phyloP scores from a whole-genome alignment of 2,329 filamentous ascomycete genomes.

The Talaromyces sp. region DNA sequence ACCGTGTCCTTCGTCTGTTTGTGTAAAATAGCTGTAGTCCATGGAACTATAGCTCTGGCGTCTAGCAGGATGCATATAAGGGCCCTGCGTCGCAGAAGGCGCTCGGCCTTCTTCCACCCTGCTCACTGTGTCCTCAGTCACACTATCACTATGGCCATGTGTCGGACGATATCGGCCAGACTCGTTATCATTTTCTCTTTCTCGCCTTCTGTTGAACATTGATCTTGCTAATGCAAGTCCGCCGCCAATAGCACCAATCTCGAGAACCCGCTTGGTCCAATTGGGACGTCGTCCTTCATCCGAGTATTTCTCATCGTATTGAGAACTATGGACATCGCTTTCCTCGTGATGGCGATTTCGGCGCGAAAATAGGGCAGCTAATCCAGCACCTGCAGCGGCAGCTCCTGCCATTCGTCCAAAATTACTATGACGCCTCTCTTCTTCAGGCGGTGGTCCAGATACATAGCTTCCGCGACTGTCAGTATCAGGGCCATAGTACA shows the following conservation, averaged over 20 bases:
- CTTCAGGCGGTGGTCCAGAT: constrained; percentile 50
- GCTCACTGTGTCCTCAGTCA: constrained; percentile 41
- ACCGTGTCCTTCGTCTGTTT: constrained; percentile 40
- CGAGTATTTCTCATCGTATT: constrained; percentile 63
- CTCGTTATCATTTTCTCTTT: constrained; percentile 53
- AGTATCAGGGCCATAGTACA: constrained; percentile 53
- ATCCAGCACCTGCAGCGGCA: constrained; percentile 56
- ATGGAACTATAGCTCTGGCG: constrained; percentile 22
- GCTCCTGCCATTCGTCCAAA: constrained; percentile 52
- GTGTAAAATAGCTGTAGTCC: constrained; percentile 40
- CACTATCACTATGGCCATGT: constrained; percentile 46
- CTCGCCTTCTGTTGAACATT: constrained; percentile 54
- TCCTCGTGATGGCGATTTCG: constrained; percentile 44
- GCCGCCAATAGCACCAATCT: constrained; percentile 60
- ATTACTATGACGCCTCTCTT: constrained; percentile 43
- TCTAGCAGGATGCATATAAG: constrained; percentile 28
- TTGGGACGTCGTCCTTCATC: constrained; percentile 50
- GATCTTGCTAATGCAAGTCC: constrained; percentile 61
- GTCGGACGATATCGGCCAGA: constrained; percentile 53
- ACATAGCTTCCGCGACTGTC: constrained; percentile 58
- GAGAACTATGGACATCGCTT: constrained; percentile 51
- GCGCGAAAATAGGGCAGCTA: constrained; percentile 51
- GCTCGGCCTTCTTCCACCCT: constrained; percentile 53
- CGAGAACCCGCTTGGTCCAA: constrained; percentile 59
- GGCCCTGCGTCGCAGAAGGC: constrained; percentile 17